Evolutionary conservation across 164 flowering plant genomes (phyloP).

Genomic region (Malania oleifera): DNA sequence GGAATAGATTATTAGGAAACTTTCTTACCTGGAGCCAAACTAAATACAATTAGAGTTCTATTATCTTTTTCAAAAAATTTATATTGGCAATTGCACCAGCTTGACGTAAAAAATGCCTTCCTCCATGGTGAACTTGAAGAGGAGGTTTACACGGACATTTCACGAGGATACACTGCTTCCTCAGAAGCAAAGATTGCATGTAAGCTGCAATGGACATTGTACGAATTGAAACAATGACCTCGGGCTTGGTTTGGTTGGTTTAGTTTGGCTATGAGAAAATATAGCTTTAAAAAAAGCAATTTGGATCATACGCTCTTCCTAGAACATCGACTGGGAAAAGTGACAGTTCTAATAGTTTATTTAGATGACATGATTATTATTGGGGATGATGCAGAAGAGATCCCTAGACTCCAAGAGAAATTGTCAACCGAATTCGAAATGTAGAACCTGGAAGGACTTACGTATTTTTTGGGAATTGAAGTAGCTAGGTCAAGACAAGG

Average conservation of each 20-base stretch:
- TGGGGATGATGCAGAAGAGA: neutral
- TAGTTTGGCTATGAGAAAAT: slow-evolving; percentile 1
- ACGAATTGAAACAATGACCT: neutral
- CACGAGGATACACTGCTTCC: neutral
- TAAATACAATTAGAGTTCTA: too few relatives aligned
- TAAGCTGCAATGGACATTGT: neutral
- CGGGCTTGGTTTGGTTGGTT: slow-evolving; percentile 1
- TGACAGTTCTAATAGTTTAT: neutral
- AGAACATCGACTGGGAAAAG: neutral
- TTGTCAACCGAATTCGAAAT: neutral
- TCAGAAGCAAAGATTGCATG: neutral
- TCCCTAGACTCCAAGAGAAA: neutral
- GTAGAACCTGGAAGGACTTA: neutral
- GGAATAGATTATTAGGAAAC: too few relatives aligned
- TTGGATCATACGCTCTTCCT: neutral
- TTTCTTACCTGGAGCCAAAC: too few relatives aligned
- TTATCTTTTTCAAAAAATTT: neutral
- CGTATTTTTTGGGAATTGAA: slow-evolving; percentile 1
- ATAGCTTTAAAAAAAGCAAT: neutral
- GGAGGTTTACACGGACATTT: too few relatives aligned
- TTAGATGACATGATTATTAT: neutral
- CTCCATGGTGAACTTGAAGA: too few relatives aligned
- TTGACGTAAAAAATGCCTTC: too few relatives aligned
- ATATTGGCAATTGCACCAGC: neutral
- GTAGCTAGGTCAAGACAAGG: too few relatives aligned